Conservation (phyloP, 208 protist species). For the Leishmania martiniquensis region DNA sequence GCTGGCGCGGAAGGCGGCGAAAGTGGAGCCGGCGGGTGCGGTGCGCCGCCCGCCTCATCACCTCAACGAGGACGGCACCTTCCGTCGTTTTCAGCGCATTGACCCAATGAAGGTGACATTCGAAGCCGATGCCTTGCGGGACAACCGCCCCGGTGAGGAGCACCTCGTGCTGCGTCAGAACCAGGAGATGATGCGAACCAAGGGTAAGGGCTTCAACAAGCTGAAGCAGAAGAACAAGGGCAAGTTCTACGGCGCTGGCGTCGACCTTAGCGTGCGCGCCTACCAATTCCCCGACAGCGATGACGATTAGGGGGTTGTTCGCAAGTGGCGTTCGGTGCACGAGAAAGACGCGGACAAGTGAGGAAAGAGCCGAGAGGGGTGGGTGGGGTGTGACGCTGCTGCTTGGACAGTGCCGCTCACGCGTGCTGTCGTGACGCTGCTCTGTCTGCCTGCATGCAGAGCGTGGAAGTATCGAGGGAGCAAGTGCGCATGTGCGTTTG, state of each 20-base stretch:
- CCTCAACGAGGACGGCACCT: constrained; percentile 50
- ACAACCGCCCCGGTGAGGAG: constrained; percentile 72
- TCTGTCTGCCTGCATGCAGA: not conserved
- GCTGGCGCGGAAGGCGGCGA: constrained; percentile 26
- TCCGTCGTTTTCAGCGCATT: constrained; percentile 78
- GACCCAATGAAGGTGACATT: constrained; percentile 76
- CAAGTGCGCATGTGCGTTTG: not conserved
- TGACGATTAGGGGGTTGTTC: constrained; percentile 41
- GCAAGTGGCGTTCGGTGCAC: not conserved
- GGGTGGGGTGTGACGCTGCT: not conserved
- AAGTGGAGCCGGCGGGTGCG: constrained; percentile 8
- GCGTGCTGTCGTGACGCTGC: not conserved
- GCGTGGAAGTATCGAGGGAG: not conserved
- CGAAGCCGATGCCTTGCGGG: constrained; percentile 47
- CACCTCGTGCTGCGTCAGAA: constrained; percentile 81
- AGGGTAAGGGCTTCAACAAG: constrained; percentile 89
- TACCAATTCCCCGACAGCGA: constrained; percentile 90
- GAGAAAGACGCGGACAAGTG: not conserved
- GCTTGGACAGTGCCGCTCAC: not conserved
- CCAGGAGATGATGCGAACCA: constrained; percentile 89
- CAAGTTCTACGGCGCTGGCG: constrained; percentile 82
- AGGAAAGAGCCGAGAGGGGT: not conserved
- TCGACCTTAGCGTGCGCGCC: constrained; percentile 72
- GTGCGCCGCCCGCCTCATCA: constrained; percentile 29
- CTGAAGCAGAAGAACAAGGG: constrained; percentile 92